Conservation (phyloP, 495 filamentous ascomycete species). For the Lepraria neglecta region DNA sequence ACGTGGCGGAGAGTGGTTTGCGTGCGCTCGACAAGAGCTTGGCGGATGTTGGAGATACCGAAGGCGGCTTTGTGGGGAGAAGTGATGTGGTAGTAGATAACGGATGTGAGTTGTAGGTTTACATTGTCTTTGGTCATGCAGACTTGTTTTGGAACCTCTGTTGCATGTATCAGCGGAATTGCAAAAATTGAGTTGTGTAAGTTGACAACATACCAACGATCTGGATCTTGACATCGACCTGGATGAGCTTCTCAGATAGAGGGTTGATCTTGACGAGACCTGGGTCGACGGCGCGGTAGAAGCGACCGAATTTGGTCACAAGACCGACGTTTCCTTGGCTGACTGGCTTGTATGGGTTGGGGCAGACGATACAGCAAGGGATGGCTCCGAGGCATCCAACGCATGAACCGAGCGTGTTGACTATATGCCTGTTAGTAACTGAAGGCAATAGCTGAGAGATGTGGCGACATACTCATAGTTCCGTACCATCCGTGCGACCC, state of each 20-base stretch:
- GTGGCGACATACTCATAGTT: constrained; percentile 59
- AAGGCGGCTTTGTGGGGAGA: constrained; percentile 97
- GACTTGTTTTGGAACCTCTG: constrained; percentile 88
- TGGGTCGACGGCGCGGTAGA: constrained; percentile 93
- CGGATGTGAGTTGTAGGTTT: constrained; percentile 82
- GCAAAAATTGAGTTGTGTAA: background rate
- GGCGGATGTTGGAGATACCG: constrained; percentile 88
- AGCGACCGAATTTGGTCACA: constrained; percentile 91
- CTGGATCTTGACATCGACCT: constrained; percentile 98
- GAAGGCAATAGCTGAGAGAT: background rate
- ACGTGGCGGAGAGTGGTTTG: constrained; percentile 98
- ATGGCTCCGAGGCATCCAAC: constrained; percentile 81
- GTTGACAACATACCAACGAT: constrained; percentile 60
- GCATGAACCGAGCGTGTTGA: constrained; percentile 67
- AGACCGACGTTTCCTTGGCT: constrained; percentile 88
- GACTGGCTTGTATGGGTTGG: constrained; percentile 96
- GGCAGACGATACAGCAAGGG: constrained; percentile 86
- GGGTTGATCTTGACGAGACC: constrained; percentile 98
- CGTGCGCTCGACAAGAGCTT: constrained; percentile 93
- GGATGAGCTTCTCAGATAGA: constrained; percentile 80
- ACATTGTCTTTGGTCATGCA: constrained; percentile 99
- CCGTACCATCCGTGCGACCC: constrained; percentile 86
- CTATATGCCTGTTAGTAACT: constrained; percentile 33
- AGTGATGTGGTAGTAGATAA: constrained; percentile 98
- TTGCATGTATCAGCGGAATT: constrained; percentile 3